These are phyloP conservation scores for Sherardia arvensis DNA, from an alignment of 257 asterid species.

Conservation along the genomic window DNA sequence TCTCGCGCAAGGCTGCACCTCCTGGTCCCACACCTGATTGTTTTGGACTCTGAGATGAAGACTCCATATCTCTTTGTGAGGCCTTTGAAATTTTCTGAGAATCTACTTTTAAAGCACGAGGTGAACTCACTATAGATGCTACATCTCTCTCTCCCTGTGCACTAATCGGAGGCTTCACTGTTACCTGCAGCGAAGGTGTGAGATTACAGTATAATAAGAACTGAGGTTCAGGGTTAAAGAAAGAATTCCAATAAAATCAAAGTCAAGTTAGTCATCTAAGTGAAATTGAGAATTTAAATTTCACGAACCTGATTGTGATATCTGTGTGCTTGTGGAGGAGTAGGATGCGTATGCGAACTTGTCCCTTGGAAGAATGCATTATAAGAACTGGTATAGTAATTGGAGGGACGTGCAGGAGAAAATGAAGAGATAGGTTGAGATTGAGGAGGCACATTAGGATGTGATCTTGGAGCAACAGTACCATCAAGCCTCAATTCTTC, in stretches of 20 bases:
- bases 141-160: slow-evolving; percentile 45
- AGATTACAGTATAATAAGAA: not conserved
- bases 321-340: slow-evolving; percentile 65
- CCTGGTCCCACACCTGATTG: slow-evolving; percentile 32
- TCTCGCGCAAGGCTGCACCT: slow-evolving; percentile 15
- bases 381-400: slow-evolving; percentile 44
- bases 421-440: slow-evolving; percentile 55
- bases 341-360: slow-evolving; percentile 47
- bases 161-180: slow-evolving; percentile 55
- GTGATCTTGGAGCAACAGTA: slow-evolving; percentile 44
- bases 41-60: slow-evolving; percentile 29
- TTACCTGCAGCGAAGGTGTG: slow-evolving; percentile 18
- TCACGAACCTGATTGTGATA: slow-evolving; percentile 53
- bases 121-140: slow-evolving; percentile 27
- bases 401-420: slow-evolving; percentile 45
- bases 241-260: not conserved
- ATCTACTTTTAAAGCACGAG: slow-evolving; percentile 38
- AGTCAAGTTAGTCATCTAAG: not conserved
- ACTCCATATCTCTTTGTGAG: slow-evolving; percentile 34
- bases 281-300: not conserved
- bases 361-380: slow-evolving; percentile 42
- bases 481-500: slow-evolving; percentile 86
- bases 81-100: slow-evolving; percentile 26
- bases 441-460: slow-evolving; percentile 50
- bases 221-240: not conserved